These are phyloP conservation scores for Colletotrichum sansevieriae DNA, from an alignment of 2,329 filamentous ascomycete genomes.

Conservation along the genomic window DNA sequence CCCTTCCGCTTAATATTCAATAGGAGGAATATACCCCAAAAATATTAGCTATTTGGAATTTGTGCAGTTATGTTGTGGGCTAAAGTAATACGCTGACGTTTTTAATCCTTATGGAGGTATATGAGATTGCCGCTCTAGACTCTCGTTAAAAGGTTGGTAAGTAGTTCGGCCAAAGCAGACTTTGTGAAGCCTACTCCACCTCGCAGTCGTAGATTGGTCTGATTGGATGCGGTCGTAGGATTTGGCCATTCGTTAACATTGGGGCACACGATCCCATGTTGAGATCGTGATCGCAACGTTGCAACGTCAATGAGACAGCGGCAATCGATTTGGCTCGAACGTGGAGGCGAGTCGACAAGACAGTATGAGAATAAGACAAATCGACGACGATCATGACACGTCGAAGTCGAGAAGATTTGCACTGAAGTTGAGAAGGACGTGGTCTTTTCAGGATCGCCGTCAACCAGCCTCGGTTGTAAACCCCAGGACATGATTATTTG, in stretches of 20 bases:
- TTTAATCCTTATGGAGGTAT: no score
- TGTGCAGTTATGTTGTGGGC: no score
- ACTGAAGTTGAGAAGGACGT: not conserved
- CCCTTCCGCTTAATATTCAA: no score
- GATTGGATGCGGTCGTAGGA: conserved; percentile 23
- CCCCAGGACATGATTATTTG: not conserved
- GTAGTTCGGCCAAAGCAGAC: not conserved
- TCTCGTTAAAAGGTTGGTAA: no score
- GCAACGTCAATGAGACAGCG: conserved; percentile 35
- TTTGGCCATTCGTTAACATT: conserved; percentile 20
- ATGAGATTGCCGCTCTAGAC: no score
- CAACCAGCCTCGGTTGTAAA: not conserved
- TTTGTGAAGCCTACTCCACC: conserved; percentile 30
- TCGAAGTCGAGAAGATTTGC: conserved; percentile 1
- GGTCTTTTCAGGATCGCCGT: conserved; percentile 3
- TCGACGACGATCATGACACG: conserved; percentile 28
- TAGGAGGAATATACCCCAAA: no score
- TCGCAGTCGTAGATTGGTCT: not conserved
- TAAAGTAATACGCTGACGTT: no score
- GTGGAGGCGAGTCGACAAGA: conserved; percentile 23
- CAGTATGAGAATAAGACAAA: not conserved
- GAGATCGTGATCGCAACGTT: conserved; percentile 41
- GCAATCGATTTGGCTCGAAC: conserved; percentile 8
- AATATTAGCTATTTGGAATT: no score
- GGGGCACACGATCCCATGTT: conserved; percentile 20